These are phyloP conservation scores for Starmera stellimalicola DNA, from an alignment of 1,139 yeast genomes.

Conservation along the genomic window DNA sequence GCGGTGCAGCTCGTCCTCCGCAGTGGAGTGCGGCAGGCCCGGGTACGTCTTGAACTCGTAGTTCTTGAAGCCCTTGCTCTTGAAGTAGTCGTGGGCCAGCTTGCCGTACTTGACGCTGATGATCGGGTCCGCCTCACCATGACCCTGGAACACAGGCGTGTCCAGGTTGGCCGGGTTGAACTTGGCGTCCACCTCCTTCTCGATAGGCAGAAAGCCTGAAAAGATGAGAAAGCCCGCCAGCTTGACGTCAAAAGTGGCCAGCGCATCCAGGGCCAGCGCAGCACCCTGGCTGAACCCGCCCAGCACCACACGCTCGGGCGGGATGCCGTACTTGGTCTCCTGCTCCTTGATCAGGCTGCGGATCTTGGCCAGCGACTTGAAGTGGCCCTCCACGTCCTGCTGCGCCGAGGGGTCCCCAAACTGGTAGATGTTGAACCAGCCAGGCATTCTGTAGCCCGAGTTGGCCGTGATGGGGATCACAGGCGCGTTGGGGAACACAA, in stretches of 20 bases:
- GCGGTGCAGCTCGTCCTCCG: constrained; percentile 57
- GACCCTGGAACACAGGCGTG: constrained; percentile 84
- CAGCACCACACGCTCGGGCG: constrained; percentile 61
- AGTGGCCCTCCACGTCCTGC: constrained; percentile 59
- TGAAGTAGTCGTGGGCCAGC: constrained; percentile 39
- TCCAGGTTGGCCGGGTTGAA: constrained; percentile 33
- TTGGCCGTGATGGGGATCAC: constrained; percentile 56
- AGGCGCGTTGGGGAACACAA: constrained; percentile 88
- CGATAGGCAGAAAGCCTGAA: constrained; percentile 69
- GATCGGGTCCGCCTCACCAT: constrained; percentile 72
- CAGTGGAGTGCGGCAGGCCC: constrained; percentile 60
- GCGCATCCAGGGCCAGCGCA: constrained; percentile 58
- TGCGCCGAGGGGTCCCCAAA: constrained; percentile 36
- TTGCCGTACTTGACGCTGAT: constrained; percentile 29
- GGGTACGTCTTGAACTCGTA: constrained; percentile 49
- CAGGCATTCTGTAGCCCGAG: constrained; percentile 62
- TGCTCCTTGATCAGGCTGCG: constrained; percentile 53
- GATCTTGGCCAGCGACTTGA: constrained; percentile 44
- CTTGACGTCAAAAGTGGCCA: constrained; percentile 40
- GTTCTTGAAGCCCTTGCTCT: constrained; percentile 33
- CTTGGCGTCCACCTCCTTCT: constrained; percentile 28
- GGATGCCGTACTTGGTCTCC: constrained; percentile 44
- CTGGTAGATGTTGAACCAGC: constrained; percentile 77
- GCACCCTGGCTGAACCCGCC: constrained; percentile 98
- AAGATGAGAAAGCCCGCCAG: constrained; percentile 73